Evolutionary conservation across 179 eudicot genomes (phyloP).

Genomic region (Beta macrorhiza): DNA sequence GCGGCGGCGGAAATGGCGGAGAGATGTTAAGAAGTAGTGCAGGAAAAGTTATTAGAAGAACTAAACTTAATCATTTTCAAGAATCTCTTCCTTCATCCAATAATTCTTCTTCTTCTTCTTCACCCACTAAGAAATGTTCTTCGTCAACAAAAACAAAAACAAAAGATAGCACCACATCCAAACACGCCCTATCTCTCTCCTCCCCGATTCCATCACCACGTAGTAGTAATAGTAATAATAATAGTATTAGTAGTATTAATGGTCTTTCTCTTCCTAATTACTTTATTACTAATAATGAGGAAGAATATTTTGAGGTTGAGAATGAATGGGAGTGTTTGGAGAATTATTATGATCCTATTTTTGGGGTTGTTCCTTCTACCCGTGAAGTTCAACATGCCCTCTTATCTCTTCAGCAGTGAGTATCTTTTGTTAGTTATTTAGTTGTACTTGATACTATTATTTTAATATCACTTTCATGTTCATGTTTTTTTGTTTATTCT

Average conservation of each 20-base stretch:
- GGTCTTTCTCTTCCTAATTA: neutral
- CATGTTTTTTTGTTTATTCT: no score
- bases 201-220: neutral
- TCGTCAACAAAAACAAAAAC: neutral
- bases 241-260: neutral
- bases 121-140: neutral
- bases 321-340: slow-evolving; percentile 36
- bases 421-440: neutral
- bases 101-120: slow-evolving; percentile 9
- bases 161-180: neutral
- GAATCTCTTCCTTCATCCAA: slow-evolving; percentile 24
- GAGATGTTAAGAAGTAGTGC: slow-evolving; percentile 22
- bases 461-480: no score
- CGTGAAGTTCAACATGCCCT: slow-evolving; percentile 36
- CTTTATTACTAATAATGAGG: slow-evolving; percentile 2
- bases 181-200: slow-evolving; percentile 16
- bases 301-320: slow-evolving; percentile 11
- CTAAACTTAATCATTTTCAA: slow-evolving; percentile 23
- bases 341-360: slow-evolving; percentile 32
- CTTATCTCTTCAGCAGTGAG: slow-evolving; percentile 35
- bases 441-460: no score
- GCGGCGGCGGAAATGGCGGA: slow-evolving; percentile 18
- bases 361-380: slow-evolving; percentile 33
- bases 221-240: neutral
- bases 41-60: slow-evolving; percentile 23